These are phyloP conservation scores for Fusarium sp. DNA, from an alignment of 2,329 filamentous ascomycete genomes.

Conservation along the genomic window DNA sequence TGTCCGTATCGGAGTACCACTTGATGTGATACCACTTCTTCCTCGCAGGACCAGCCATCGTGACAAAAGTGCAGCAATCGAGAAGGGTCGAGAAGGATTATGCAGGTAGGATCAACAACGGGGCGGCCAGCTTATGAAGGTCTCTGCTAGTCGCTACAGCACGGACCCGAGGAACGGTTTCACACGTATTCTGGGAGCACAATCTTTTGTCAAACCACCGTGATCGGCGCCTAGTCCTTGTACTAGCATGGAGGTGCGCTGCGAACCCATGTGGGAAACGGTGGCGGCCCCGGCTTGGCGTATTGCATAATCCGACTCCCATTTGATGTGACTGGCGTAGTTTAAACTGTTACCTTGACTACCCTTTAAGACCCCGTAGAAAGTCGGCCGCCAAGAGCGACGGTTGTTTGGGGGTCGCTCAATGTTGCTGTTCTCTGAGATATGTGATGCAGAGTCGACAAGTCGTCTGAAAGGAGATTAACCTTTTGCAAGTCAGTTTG, in stretches of 20 bases:
- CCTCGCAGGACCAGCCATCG: conserved; percentile 19
- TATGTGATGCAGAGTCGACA: neutral
- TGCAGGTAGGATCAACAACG: conserved; percentile 1
- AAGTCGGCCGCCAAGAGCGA: neutral
- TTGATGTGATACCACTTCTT: conserved; percentile 30
- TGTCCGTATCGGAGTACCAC: conserved; percentile 33
- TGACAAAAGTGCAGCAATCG: neutral
- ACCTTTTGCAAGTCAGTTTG: no score
- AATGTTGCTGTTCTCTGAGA: neutral
- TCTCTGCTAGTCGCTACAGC: neutral
- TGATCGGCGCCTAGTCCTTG: neutral
- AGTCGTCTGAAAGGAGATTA: no score
- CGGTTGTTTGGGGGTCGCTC: neutral
- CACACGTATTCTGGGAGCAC: neutral
- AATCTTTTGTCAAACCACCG: neutral
- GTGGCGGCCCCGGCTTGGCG: conserved; percentile 1
- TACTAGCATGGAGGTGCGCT: neutral
- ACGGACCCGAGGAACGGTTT: neutral
- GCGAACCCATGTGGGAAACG: conserved; percentile 1
- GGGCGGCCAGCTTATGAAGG: conserved; percentile 10
- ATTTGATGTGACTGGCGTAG: conserved; percentile 1
- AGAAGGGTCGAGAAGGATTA: neutral
- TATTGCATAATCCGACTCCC: neutral
- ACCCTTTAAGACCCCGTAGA: no score
- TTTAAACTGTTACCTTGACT: neutral